phyloP scores from a whole-genome alignment of 345 rosid species.

The Tarenaya hassleriana region DNA sequence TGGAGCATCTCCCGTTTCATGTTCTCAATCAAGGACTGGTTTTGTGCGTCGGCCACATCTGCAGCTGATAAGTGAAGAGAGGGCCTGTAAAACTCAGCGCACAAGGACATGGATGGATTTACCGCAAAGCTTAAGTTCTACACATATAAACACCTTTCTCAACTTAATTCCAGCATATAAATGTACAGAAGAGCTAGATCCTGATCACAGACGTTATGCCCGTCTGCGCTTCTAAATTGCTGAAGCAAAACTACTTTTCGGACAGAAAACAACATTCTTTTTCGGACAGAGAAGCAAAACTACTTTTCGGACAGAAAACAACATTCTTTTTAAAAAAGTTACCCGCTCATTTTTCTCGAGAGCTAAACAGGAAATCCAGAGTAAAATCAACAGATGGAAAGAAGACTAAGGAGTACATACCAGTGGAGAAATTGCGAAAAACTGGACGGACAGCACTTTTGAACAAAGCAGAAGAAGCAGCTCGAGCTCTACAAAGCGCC shows the following conservation, averaged over 20 bases:
- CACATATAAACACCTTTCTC: background rate
- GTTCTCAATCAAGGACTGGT: constrained; percentile 39
- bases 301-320: no score
- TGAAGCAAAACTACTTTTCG: no score
- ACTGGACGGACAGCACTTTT: constrained; percentile 25
- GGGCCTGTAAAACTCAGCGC: background rate
- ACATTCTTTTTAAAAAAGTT: no score
- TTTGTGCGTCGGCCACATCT: constrained; percentile 32
- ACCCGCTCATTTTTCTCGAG: background rate
- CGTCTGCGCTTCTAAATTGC: no score
- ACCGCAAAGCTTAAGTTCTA: constrained; percentile 9
- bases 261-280: no score
- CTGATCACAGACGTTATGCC: no score
- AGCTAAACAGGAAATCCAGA: constrained; percentile 1
- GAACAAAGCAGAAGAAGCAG: constrained; percentile 20
- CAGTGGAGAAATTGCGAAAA: constrained; percentile 30
- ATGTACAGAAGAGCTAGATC: background rate
- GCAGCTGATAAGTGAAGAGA: constrained; percentile 3
- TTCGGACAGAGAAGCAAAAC: no score
- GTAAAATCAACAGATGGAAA: background rate
- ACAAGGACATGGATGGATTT: background rate
- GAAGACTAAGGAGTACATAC: background rate
- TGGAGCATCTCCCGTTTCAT: constrained; percentile 57
- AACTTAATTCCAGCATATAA: background rate
- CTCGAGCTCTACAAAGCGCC: constrained; percentile 30